Base-by-base conservation (phyloP, 1,284 basidiomycete genomes). In the Stygiomarasmius scandens region DNA sequence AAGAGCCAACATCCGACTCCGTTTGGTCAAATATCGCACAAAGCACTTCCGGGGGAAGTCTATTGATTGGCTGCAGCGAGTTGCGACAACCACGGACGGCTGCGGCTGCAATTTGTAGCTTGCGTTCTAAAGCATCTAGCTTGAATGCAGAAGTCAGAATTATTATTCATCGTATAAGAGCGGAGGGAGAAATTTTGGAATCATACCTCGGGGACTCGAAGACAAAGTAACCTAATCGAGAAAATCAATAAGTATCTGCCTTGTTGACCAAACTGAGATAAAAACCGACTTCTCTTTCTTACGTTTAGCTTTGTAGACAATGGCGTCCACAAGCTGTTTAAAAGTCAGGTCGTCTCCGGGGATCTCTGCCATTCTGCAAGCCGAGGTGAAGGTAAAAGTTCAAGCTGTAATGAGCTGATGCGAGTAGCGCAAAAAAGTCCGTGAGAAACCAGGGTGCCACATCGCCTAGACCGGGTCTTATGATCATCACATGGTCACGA, bases 51-150 rank as follows among this genome's bases (percentile, higher is more conserved):
- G 59, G 54, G 3, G 63, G 63, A 14, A 64, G 55, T 20, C 45
- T 43, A 38, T 64, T 54, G 14, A 64, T 49, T 11, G 56, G 53
- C 43, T 60, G 61, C 10, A 60, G 46, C 8, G 54, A 52, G 45
- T 64, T 64, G 34, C 63, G 58, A 4, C 51, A 23, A 16, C 61
- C 61, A 14, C 61, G 59, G 20, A 64, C 19, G n/a, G 56, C 49
- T 12, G 63, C 59, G 14, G 56, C 48, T 27, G 54, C 56, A 2
- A 58, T 48, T 32, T 60, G 58, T 22, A 64, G 41, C 41, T 58
- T 57, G 10, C 54, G 24, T 43, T 64, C 61, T 34, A 62, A 41
- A 6, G 54, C 47, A 36, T 64, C 56, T 24, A 61, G 23, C 63
- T 63, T 41, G 25, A 36, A 10, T 46, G 25, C 12, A 23, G 5